These are phyloP conservation scores for Stygiomarasmius scandens DNA, from an alignment of 1,284 basidiomycete genomes.

Conservation along the genomic window DNA sequence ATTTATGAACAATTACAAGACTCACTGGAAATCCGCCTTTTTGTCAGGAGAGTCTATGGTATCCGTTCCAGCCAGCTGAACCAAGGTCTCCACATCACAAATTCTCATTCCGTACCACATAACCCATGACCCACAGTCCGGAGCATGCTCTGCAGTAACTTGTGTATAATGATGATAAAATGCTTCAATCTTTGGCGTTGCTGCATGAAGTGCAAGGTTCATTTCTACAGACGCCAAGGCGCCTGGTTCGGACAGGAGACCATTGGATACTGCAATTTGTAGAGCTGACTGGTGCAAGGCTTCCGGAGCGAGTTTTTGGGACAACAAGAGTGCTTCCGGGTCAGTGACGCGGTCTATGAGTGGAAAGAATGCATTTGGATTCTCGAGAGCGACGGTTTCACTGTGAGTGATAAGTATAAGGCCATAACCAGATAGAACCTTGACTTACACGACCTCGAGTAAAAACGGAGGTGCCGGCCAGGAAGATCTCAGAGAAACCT, in stretches of 20 bases:
- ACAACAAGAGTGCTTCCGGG: slow-evolving; percentile 41
- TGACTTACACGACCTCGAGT: slow-evolving; percentile 80
- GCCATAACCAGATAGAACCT: slow-evolving; percentile 3
- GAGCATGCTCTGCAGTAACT: slow-evolving; percentile 33
- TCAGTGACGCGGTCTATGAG: slow-evolving; percentile 66
- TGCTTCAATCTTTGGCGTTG: slow-evolving; percentile 73
- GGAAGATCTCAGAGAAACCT: slow-evolving; percentile 77
- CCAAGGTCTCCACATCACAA: slow-evolving; percentile 71
- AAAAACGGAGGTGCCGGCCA: slow-evolving; percentile 79
- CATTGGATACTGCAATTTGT: slow-evolving; percentile 47
- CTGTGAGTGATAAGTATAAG: slow-evolving; percentile 27
- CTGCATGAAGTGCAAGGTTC: slow-evolving; percentile 68
- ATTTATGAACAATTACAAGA: not conserved
- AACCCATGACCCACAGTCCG: slow-evolving; percentile 79
- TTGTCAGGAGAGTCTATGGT: slow-evolving; percentile 47
- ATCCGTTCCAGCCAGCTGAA: slow-evolving; percentile 58
- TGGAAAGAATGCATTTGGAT: slow-evolving; percentile 69
- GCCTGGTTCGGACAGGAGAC: slow-evolving; percentile 51
- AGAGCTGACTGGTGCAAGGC: slow-evolving; percentile 59
- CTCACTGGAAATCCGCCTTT: slow-evolving; percentile 22
- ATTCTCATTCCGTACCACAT: slow-evolving; percentile 83
- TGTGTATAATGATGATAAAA: slow-evolving; percentile 70
- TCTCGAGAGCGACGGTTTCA: slow-evolving; percentile 60
- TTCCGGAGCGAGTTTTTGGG: slow-evolving; percentile 45
- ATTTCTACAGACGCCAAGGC: slow-evolving; percentile 57